Percentiles rank a stretch among this genome's conserved stretches.
phyloP scores from a whole-genome alignment of 306 rosid species.

The Begonia loranthoides region DNA sequence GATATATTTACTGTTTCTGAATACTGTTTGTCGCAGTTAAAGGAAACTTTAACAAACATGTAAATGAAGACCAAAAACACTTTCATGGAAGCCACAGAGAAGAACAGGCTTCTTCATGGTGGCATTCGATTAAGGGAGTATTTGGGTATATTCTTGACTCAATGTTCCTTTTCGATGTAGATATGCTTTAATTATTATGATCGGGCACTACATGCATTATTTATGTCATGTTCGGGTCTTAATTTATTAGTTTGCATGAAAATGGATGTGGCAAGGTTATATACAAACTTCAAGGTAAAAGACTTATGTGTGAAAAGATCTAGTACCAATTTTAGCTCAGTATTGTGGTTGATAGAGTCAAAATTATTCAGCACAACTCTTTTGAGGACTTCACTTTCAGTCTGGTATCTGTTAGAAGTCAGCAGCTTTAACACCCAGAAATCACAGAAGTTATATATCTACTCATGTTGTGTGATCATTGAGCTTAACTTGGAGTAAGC shows the following conservation, averaged over 20 bases:
- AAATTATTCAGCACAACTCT: too few relatives aligned
- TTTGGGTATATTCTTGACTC: conserved; percentile 37
- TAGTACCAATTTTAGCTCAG: too few relatives aligned
- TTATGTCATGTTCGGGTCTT: background rate
- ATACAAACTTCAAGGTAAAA: too few relatives aligned
- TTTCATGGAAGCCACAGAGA: conserved; percentile 19
- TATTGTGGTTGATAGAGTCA: too few relatives aligned
- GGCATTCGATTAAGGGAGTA: conserved; percentile 49
- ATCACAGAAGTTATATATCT: too few relatives aligned
- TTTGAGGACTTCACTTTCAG: too few relatives aligned
- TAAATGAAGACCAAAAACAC: conserved; percentile 14
- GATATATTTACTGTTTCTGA: background rate
- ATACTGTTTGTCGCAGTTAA: conserved; percentile 24
- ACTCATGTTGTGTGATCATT: background rate
- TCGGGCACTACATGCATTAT: background rate
- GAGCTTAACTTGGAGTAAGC: conserved; percentile 11
- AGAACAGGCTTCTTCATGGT: conserved; percentile 22
- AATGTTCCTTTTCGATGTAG: background rate
- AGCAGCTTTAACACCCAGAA: too few relatives aligned
- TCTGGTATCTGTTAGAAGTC: too few relatives aligned
- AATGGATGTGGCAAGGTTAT: too few relatives aligned
- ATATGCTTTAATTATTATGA: background rate
- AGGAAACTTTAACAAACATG: conserved; percentile 18
- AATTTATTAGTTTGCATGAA: too few relatives aligned
- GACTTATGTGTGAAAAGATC: too few relatives aligned